phyloP scores from a whole-genome alignment of 1,139 yeast species.

The Diutina siamensis region DNA sequence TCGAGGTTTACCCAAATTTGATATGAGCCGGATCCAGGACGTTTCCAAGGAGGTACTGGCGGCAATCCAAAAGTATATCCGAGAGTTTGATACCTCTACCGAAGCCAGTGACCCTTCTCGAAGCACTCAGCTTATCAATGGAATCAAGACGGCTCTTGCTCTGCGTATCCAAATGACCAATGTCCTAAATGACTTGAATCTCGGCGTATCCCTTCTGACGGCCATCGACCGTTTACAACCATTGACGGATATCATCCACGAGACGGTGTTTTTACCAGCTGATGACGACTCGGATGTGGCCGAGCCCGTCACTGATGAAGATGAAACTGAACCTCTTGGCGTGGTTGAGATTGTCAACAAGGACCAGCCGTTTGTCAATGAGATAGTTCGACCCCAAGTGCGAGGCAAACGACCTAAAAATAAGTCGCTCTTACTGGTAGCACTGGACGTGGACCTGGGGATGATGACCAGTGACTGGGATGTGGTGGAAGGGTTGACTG shows the following conservation, averaged over 20 bases:
- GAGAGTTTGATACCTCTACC: neutral
- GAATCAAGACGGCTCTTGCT: constrained; percentile 28
- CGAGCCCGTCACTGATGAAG: constrained; percentile 16
- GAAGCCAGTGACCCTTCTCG: neutral
- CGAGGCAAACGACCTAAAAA: neutral
- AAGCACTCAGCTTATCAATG: constrained; percentile 13
- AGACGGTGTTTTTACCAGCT: constrained; percentile 38
- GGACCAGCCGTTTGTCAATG: constrained; percentile 38
- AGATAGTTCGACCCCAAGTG: constrained; percentile 35
- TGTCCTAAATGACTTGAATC: constrained; percentile 37
- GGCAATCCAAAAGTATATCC: constrained; percentile 3
- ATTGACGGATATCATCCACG: constrained; percentile 38
- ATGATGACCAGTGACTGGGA: constrained; percentile 23
- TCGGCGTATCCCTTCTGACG: constrained; percentile 39
- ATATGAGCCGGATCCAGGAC: constrained; percentile 1
- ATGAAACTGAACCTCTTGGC: constrained; percentile 43
- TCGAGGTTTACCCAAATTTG: constrained; percentile 1
- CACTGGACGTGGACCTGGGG: constrained; percentile 5
- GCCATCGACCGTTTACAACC: constrained; percentile 50
- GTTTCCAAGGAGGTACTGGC: constrained; percentile 3
- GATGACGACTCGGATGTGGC: constrained; percentile 24
- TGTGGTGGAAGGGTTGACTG: constrained; percentile 21
- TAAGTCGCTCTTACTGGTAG: constrained; percentile 6
- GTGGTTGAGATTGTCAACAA: constrained; percentile 38
- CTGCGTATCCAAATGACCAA: constrained; percentile 37